Conservation (phyloP, 129 eudicot genomes). For the carrot (Daucus carota) region DNA sequence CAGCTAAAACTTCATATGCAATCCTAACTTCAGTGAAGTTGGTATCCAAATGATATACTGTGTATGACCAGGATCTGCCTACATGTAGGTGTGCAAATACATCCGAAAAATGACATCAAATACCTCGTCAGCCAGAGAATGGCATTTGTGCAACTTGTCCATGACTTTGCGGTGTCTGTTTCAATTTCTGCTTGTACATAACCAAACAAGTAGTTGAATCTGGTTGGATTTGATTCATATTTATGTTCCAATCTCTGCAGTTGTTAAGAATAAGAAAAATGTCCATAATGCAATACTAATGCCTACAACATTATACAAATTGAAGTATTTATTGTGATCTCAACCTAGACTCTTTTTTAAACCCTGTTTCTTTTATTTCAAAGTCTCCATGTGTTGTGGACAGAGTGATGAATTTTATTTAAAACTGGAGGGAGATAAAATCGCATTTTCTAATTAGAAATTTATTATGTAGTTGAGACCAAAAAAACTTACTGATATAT, state of each 20-base stretch:
- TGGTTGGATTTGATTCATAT: conserved; percentile 51
- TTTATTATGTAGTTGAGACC: conserved; percentile 2
- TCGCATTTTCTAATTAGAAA: neutral
- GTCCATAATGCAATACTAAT: neutral
- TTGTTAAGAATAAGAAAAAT: neutral
- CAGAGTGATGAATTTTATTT: no score
- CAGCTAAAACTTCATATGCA: neutral
- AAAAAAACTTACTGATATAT: conserved; percentile 58
- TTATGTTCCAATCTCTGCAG: conserved; percentile 73
- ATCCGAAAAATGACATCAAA: neutral
- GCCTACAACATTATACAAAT: neutral
- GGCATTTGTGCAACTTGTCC: conserved; percentile 89
- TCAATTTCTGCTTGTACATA: conserved; percentile 77
- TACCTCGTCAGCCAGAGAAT: conserved; percentile 93
- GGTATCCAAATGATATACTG: neutral
- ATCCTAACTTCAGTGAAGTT: neutral
- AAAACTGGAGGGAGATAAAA: no score
- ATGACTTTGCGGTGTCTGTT: conserved; percentile 58
- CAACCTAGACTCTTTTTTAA: no score
- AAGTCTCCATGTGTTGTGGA: no score
- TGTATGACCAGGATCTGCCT: neutral
- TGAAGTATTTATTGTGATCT: no score
- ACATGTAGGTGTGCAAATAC: neutral
- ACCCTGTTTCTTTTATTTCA: no score
- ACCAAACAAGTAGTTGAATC: conserved; percentile 65